phyloP scores from a whole-genome alignment of 495 filamentous ascomycete species.

The Penicillium tannophilum region DNA sequence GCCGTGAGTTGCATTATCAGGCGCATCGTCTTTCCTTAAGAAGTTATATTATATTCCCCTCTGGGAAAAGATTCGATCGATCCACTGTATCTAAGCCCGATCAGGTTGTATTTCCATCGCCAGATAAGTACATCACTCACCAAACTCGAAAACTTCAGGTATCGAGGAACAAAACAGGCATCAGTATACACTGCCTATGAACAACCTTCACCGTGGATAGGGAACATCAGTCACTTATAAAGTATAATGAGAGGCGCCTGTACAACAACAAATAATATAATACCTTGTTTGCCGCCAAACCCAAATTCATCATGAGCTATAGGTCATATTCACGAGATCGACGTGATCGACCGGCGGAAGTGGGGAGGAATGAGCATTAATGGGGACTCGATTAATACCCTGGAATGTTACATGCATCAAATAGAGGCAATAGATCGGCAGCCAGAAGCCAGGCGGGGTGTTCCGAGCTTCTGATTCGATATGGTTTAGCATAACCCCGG shows the following conservation, averaged over 20 bases:
- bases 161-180: neutral
- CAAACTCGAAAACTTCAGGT: neutral
- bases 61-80: neutral
- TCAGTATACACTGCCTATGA: neutral
- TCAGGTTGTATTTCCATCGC: neutral
- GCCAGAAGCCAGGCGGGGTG: neutral
- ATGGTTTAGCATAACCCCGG: neutral
- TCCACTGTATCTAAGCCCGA: neutral
- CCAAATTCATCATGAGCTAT: neutral
- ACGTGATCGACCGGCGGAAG: neutral
- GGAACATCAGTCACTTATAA: neutral
- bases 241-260: neutral
- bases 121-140: neutral
- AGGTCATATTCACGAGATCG: neutral
- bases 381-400: neutral
- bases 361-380: conserved; percentile 3
- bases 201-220: neutral
- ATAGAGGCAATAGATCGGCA: conserved; percentile 4
- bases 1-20: conserved; percentile 11
- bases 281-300: neutral
- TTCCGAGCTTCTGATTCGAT: neutral
- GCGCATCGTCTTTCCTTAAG: conserved; percentile 8
- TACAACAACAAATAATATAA: neutral
- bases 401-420: conserved; percentile 16
- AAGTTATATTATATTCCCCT: too few species aligned